Evolutionary conservation across 169 alveolate genomes (phyloP).

Genomic region (Perkinsus marinus): DNA sequence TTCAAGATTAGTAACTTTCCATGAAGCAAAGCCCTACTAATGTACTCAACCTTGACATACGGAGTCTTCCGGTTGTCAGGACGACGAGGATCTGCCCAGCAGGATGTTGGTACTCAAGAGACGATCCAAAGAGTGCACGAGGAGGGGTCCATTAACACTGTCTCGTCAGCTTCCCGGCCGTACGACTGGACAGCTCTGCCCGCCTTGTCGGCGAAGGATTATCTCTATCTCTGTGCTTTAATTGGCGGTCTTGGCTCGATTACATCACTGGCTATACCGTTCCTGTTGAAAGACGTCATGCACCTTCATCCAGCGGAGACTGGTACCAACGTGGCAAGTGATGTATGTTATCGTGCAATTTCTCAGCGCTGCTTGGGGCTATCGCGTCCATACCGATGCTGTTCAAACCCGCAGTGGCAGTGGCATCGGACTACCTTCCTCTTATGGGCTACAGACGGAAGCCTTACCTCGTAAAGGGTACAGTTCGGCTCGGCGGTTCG

Average conservation of each 20-base stretch:
- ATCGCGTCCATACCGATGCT: neutral
- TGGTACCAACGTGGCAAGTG: neutral
- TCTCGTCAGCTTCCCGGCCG: too few relatives aligned
- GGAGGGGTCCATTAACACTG: too few relatives aligned
- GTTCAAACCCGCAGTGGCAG: neutral
- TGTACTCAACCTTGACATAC: too few relatives aligned
- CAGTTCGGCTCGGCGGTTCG: neutral
- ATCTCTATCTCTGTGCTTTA: neutral
- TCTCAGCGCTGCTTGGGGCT: neutral
- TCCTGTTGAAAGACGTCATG: neutral
- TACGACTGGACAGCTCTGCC: too few relatives aligned
- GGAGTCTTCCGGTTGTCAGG: too few relatives aligned
- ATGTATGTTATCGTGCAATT: neutral
- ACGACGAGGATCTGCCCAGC: too few relatives aligned
- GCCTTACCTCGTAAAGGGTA: neutral
- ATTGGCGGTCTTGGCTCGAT: neutral
- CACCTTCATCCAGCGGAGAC: neutral
- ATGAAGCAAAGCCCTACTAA: too few relatives aligned
- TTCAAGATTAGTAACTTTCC: too few relatives aligned
- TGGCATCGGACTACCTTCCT: neutral
- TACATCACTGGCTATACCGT: neutral
- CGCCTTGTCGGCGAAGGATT: neutral
- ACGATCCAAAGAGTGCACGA: too few relatives aligned
- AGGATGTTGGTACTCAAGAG: too few relatives aligned
- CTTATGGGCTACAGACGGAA: neutral